Evolutionary conservation across 164 flowering plant species (phyloP), one percentile per base, ranked within the genome.

Genomic region (Vitis labrusca): DNA sequence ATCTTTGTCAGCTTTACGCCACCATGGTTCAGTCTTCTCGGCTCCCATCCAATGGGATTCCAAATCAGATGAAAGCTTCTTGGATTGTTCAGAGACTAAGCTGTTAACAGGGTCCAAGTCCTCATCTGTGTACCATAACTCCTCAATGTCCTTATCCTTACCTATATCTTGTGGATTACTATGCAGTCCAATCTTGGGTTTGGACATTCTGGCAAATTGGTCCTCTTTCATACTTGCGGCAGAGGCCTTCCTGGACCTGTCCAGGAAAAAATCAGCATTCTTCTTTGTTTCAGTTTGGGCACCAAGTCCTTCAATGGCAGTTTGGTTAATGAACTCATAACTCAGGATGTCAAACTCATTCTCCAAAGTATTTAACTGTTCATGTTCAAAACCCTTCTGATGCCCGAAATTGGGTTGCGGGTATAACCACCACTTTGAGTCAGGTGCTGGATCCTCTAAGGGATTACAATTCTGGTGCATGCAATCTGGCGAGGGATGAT

Each of bases 371-470:
- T 71, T 74, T 65, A 76, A 44, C 53, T 80, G 78, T 51, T 80
- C 86, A 69, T 48, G 13, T 23, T 74, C 50, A 49, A 74, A 71
- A 67, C 79, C 85, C 58, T 76, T 79, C 19, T 66, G 80, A 55
- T 61, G 71, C 64, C 71, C 79, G 63, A 62, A 69, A 61, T 72
- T 78, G 15, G 84, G 83, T 62, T 84, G 82, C 63, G 76, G 66
- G 61, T 79, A 79, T 9, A 81, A 77, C 88, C 88, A 84, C 86
- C 86, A 86, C 63, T 71, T 82, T 37, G 78, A 76, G 64, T 84
- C 85, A 15, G 79, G 66, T 6, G 79, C 77, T 10, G 75, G 55
- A 67, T 72, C 70, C 14, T 74, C 77, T 14, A 77, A 49, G 30
- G 74, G 64, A 32, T 74, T 78, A 75, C 78, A 73, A 70, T 74